Base-by-base conservation (phyloP, 352 stramenopile genomes). In the Phytophthora gonapodyides region DNA sequence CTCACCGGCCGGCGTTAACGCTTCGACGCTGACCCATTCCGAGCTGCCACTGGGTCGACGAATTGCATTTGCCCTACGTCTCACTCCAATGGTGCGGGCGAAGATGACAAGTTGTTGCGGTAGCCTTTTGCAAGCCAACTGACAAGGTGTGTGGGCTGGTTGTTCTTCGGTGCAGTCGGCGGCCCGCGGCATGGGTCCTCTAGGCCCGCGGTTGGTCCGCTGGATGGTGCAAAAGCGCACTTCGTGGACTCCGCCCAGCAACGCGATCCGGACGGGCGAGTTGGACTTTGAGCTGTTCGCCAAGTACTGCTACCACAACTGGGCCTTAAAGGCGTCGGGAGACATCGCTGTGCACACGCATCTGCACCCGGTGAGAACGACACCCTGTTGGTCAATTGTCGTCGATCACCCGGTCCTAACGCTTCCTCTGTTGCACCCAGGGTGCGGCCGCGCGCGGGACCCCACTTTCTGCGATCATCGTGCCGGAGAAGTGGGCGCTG, bases 271-370 rank as follows among this genome's bases (percentile, higher is more conserved):
- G n/a, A 75, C 60, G 33, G 82, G 80, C 15, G 75, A 83, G 31
- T 69, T 91, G 52, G 58, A 84, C 57, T 80, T 88, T 31, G 56
- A 83, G 27, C 60, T 86, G 12, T 86, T 91, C 36, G 81, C 79
- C 2, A 51, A 63, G 30, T 91, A 91, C 69, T 85, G 67, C 41
- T 91, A 91, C 61, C 76, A 91, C 62, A 91, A 91, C 55, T 91
- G 80, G 80, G 80, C 80, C 2, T 53, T 88, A 10, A 82, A 84
- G 52, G 61, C 76, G 17, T 91, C 82, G 0, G 80, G 80, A 21
- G 82, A 89, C n/a, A 69, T 84, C 10, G 78, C 78, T 5, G 60
- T 91, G 50, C 78, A 88, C 68, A 91, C 80, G 7, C 76, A 89
- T 38, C 61, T 91, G 13, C 76, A 84, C 17, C 82, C 82, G 24